Evolutionary conservation across 345 rosid species (phyloP).

Genomic region (Camelina laxa): DNA sequence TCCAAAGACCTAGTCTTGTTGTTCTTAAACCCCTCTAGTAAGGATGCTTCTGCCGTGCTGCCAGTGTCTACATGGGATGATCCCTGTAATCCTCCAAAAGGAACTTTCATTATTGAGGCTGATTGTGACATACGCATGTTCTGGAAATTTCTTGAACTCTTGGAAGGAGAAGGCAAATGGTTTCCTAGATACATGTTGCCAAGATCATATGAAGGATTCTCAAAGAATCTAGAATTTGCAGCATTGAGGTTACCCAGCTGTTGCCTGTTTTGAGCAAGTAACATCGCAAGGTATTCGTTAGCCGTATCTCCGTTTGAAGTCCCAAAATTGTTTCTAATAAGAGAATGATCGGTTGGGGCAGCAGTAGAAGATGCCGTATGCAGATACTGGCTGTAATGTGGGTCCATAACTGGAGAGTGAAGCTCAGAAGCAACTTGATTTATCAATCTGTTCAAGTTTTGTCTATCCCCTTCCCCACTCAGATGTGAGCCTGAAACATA

Average conservation of each 20-base stretch:
- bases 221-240: slow-evolving; percentile 54
- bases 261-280: slow-evolving; percentile 75
- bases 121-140: slow-evolving; percentile 58
- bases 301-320: slow-evolving; percentile 53
- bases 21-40: slow-evolving; percentile 86
- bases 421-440: slow-evolving; percentile 57
- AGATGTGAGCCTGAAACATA: slow-evolving; percentile 52
- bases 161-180: slow-evolving; percentile 58
- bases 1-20: slow-evolving; percentile 77
- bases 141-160: slow-evolving; percentile 59
- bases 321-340: slow-evolving; percentile 51
- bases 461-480: slow-evolving; percentile 52
- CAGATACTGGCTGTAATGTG: slow-evolving; percentile 57
- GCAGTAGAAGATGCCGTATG: slow-evolving; percentile 50
- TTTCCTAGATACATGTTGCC: slow-evolving; percentile 55
- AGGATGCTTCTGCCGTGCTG: slow-evolving; percentile 59
- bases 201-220: slow-evolving; percentile 59
- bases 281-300: slow-evolving; percentile 63
- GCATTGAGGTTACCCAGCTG: slow-evolving; percentile 61
- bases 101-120: slow-evolving; percentile 61
- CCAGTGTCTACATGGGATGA: slow-evolving; percentile 66
- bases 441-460: slow-evolving; percentile 49
- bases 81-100: slow-evolving; percentile 57
- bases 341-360: slow-evolving; percentile 51
- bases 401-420: slow-evolving; percentile 57